phyloP scores from a whole-genome alignment of 345 rosid species.

The Passiflora organensis region DNA sequence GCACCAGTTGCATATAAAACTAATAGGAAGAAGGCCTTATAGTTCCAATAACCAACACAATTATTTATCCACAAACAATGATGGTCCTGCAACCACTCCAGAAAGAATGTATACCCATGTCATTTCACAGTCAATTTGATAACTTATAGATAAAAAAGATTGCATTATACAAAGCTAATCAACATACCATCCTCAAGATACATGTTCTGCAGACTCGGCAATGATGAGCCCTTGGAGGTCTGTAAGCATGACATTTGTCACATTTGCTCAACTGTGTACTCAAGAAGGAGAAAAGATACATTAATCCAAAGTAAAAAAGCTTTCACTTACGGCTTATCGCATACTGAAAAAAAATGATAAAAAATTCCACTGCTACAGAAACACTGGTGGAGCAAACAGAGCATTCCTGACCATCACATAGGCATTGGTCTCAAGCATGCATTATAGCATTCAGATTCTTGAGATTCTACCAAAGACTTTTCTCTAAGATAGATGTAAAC shows the following conservation, averaged over 20 bases:
- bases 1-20: conserved; percentile 49
- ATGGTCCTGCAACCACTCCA: conserved; percentile 23
- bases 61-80: conserved; percentile 29
- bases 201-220: conserved; percentile 24
- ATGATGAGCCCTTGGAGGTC: conserved; percentile 33
- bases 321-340: too few relatives aligned
- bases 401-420: too few relatives aligned
- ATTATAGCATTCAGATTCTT: too few relatives aligned
- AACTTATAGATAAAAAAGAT: not conserved
- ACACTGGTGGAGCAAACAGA: too few relatives aligned
- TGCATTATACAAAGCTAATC: not conserved
- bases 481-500: not conserved
- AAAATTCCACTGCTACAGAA: too few relatives aligned
- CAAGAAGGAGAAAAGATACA: conserved; percentile 2
- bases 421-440: too few relatives aligned
- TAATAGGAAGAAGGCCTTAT: conserved; percentile 20
- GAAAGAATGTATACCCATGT: not conserved
- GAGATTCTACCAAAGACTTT: too few relatives aligned
- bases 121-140: not conserved
- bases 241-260: conserved; percentile 18
- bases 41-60: conserved; percentile 28
- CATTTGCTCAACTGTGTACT: conserved; percentile 13
- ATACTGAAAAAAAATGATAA: too few relatives aligned
- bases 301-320: not conserved
- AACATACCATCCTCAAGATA: conserved; percentile 29